phyloP scores from a whole-genome alignment of 768 basidiomycete species.

The Podaxis sp. region DNA sequence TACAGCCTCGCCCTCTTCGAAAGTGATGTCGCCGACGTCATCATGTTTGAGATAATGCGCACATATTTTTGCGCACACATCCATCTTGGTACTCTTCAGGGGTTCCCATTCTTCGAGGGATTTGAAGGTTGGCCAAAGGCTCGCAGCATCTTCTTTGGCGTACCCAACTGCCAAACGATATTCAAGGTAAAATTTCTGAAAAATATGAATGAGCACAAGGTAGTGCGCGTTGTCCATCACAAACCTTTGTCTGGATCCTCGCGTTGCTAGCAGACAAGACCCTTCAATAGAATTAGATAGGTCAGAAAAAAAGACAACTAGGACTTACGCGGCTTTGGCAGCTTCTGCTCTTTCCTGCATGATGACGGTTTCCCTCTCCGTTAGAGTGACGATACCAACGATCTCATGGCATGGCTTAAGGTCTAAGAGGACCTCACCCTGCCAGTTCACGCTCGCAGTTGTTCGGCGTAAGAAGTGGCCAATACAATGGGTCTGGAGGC shows the following conservation, averaged over 20 bases:
- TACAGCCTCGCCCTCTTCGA: not conserved
- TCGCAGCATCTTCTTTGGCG: not conserved
- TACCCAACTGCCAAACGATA: slow-evolving; percentile 15
- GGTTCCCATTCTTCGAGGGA: slow-evolving; percentile 17
- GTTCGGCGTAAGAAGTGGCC: not conserved
- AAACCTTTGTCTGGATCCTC: not conserved
- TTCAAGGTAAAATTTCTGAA: slow-evolving; percentile 19
- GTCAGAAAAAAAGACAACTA: not conserved
- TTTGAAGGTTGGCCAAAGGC: slow-evolving; percentile 8
- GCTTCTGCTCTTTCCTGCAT: not conserved
- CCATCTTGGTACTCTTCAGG: slow-evolving; percentile 21
- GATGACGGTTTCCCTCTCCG: not conserved
- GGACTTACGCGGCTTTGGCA: not conserved
- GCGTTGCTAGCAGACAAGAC: not conserved
- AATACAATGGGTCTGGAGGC: not conserved
- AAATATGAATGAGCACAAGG: not conserved
- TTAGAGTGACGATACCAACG: not conserved
- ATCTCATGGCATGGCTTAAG: not conserved
- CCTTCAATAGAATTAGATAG: not conserved
- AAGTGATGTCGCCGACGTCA: not conserved
- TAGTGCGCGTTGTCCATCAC: not conserved
- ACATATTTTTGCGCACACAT: slow-evolving; percentile 6
- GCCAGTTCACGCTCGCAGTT: not conserved
- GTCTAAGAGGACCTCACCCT: not conserved
- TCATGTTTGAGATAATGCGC: slow-evolving; percentile 8